Percentiles rank a stretch among this genome's conserved stretches.
Evolutionary conservation across 768 basidiomycete genomes (phyloP).

Genomic region (Trametes cingulata): DNA sequence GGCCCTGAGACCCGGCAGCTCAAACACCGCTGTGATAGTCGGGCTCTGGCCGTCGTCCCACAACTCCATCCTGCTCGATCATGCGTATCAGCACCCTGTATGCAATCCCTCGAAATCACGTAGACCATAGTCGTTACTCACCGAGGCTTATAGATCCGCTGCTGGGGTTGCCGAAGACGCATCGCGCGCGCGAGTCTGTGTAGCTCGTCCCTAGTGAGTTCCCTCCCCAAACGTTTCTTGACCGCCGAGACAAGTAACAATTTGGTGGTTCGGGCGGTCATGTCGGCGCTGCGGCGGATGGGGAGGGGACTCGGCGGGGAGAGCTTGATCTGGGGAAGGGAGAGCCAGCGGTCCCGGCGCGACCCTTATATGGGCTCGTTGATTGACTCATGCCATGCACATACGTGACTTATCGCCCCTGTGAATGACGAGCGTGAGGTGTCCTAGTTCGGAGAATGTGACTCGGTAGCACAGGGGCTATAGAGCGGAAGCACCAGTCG

Average conservation of each 20-base stretch:
- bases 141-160: slow-evolving; percentile 18
- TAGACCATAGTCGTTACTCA: background rate
- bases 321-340: background rate
- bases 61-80: slow-evolving; percentile 39
- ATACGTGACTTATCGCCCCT: slow-evolving; percentile 15
- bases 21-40: slow-evolving; percentile 25
- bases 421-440: background rate
- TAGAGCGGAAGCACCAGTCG: background rate
- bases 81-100: too few relatives aligned
- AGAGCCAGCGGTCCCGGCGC: background rate
- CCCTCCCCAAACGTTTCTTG: slow-evolving; percentile 15
- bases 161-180: slow-evolving; percentile 4
- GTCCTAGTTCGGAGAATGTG: background rate
- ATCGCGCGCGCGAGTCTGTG: slow-evolving; percentile 7
- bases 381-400: slow-evolving; percentile 2
- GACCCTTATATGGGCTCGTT: slow-evolving; percentile 1
- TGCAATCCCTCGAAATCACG: too few relatives aligned
- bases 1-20: slow-evolving; percentile 33
- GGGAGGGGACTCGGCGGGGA: background rate
- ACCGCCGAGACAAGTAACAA: background rate
- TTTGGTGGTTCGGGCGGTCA: slow-evolving; percentile 6
- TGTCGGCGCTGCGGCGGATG: background rate
- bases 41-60: slow-evolving; percentile 39
- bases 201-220: slow-evolving; percentile 5
- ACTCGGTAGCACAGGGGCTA: slow-evolving; percentile 6